Conservation (phyloP, 2,329 filamentous ascomycete genomes). For the Colletotrichum godetiae region DNA sequence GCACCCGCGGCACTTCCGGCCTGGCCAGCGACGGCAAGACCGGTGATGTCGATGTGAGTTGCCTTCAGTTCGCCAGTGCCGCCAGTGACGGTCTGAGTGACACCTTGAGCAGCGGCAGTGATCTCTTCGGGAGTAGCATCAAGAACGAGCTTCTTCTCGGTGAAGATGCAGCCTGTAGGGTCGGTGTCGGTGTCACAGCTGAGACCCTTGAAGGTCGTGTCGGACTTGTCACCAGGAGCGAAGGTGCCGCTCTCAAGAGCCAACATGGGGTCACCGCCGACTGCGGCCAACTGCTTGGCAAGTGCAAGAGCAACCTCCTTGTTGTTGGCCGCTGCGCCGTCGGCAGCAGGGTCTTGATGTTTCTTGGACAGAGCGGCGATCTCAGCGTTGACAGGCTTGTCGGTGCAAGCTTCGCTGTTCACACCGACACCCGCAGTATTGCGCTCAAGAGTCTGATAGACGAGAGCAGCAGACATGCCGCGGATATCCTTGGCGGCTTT, state of each 20-base stretch:
- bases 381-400: conserved; percentile 56
- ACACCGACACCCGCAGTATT: conserved; percentile 58
- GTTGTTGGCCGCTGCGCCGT: conserved; percentile 53
- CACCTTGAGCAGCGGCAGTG: conserved; percentile 53
- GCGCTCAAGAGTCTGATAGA: conserved; percentile 65
- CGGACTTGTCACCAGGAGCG: conserved; percentile 50
- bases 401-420: conserved; percentile 50
- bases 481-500: conserved; percentile 62
- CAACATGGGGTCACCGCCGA: conserved; percentile 54
- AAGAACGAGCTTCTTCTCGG: conserved; percentile 63
- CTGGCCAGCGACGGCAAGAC: conserved; percentile 38
- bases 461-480: conserved; percentile 64
- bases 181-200: conserved; percentile 64
- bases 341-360: conserved; percentile 57
- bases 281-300: conserved; percentile 54
- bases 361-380: conserved; percentile 55
- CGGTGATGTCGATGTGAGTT: conserved; percentile 40
- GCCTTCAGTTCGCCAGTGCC: conserved; percentile 45
- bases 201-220: conserved; percentile 59
- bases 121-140: conserved; percentile 67
- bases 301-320: conserved; percentile 54
- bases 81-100: conserved; percentile 44
- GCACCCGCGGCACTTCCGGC: conserved; percentile 13
- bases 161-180: conserved; percentile 66
- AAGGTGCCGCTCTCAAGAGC: conserved; percentile 58